Base-by-base conservation (phyloP, 306 rosid genomes). In the Pyrus betulifolia region DNA sequence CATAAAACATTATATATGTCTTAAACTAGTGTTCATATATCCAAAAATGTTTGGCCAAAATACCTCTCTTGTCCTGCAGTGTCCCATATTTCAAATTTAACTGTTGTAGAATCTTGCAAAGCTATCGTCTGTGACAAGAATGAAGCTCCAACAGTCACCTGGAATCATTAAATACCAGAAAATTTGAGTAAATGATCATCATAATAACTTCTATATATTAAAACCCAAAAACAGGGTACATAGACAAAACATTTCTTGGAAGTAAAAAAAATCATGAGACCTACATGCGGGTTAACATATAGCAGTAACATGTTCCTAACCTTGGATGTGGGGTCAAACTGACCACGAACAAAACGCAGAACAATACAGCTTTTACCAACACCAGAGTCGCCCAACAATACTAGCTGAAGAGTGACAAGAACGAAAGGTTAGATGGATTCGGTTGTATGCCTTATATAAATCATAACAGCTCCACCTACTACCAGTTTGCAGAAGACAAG, bases 41-140 rank as follows among this genome's bases (percentile, higher is more conserved):
- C 52, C 22, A 75, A 68, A 38, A 22, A 75, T 18, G 22, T 61
- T 79, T 54, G 46, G 75, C 30, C 59, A 61, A 27, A 76, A 52
- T 82, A 96, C 99, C 99, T 96, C 90, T 96, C 98, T 79, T 96
- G 99, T 70, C 99, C 99, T 80, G 99, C 99, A 58, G 99, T 96
- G 80, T 96, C 99, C 99, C 99, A 96, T 83, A 96, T 96, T 91
- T 96, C 99, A 85, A 96, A 96, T 87, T 96, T 96, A 78, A 96
- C 99, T 0, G 98, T 96, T 42, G 99, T 91, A 58, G 99, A 96
- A 85, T 96, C 99, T 87, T 96, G 99, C 83, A 96, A 79, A 74
- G 98, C 99, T 75, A 96, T 96, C 62, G 99, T 96, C 87, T 96
- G 99, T 23, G 98, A 89, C 89, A 96, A 88, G 89, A 96, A 96